phyloP scores from a whole-genome alignment of 345 rosid species.

The Gossypium longicalyx region DNA sequence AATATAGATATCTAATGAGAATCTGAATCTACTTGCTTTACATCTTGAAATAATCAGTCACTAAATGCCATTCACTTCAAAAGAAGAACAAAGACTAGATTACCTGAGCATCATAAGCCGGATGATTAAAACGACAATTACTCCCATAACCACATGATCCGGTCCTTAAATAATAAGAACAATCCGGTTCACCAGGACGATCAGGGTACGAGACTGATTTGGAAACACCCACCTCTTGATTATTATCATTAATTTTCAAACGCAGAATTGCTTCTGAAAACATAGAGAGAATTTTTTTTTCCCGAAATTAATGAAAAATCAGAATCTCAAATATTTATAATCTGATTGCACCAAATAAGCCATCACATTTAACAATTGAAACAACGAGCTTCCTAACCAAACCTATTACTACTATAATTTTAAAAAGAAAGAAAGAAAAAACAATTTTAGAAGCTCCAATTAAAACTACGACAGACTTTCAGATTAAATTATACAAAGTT shows the following conservation, averaged over 20 bases:
- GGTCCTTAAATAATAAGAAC: slow-evolving; percentile 3
- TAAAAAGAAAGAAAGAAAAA: neutral
- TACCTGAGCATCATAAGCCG: slow-evolving; percentile 6
- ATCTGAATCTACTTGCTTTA: neutral
- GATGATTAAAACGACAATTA: slow-evolving; percentile 1
- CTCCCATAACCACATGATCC: slow-evolving; percentile 3
- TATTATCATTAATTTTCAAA: neutral
- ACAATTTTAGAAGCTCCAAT: neutral
- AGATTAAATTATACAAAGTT: neutral
- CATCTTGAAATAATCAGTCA: neutral
- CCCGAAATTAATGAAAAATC: neutral
- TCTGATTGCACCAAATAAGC: neutral
- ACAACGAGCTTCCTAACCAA: neutral
- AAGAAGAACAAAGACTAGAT: neutral
- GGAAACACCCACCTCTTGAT: neutral
- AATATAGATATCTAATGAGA: neutral
- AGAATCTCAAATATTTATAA: neutral
- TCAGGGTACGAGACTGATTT: neutral
- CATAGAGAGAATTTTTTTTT: neutral
- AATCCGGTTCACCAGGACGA: neutral
- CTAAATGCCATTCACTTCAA: neutral
- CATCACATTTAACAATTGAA: neutral
- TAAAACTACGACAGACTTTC: neutral
- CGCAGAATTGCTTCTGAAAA: neutral
- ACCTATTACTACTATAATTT: neutral